Conservation (phyloP, 129 eudicot species). For the Rutidosis leptorrhynchoides region DNA sequence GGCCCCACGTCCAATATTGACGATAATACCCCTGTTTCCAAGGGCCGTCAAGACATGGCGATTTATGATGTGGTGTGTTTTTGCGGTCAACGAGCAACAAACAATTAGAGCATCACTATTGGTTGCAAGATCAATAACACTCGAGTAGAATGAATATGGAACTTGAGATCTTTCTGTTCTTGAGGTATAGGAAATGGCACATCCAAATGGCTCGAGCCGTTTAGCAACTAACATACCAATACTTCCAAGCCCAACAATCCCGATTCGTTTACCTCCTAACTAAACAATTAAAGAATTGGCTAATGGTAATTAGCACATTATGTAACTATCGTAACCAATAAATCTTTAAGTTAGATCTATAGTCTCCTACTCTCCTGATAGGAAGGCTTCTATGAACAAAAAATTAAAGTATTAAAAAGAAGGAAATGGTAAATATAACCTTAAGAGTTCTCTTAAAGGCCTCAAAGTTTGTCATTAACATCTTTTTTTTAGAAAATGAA, state of each 20-base stretch:
- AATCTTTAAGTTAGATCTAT: not conserved
- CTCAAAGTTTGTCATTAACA: no score
- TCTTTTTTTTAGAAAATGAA: no score
- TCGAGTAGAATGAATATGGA: constrained; percentile 42
- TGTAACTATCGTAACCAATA: not conserved
- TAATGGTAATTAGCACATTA: not conserved
- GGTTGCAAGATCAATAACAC: constrained; percentile 44
- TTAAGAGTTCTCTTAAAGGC: no score
- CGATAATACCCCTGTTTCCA: constrained; percentile 54
- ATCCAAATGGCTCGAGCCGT: constrained; percentile 70
- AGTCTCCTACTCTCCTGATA: not conserved
- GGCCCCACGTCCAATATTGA: constrained; percentile 82
- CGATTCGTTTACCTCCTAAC: constrained; percentile 63
- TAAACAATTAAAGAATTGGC: constrained; percentile 21
- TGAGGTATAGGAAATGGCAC: constrained; percentile 61
- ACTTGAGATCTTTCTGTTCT: constrained; percentile 44
- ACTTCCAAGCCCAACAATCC: constrained; percentile 76
- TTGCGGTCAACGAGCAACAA: constrained; percentile 57
- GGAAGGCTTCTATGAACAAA: not conserved
- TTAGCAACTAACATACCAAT: constrained; percentile 56
- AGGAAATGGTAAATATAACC: no score
- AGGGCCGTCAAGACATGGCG: constrained; percentile 51
- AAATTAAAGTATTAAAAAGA: no score
- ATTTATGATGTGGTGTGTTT: constrained; percentile 63
- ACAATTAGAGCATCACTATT: constrained; percentile 48